These are phyloP conservation scores for Volvariella volvacea DNA, from an alignment of 1,284 basidiomycete species.

Conservation along the genomic window DNA sequence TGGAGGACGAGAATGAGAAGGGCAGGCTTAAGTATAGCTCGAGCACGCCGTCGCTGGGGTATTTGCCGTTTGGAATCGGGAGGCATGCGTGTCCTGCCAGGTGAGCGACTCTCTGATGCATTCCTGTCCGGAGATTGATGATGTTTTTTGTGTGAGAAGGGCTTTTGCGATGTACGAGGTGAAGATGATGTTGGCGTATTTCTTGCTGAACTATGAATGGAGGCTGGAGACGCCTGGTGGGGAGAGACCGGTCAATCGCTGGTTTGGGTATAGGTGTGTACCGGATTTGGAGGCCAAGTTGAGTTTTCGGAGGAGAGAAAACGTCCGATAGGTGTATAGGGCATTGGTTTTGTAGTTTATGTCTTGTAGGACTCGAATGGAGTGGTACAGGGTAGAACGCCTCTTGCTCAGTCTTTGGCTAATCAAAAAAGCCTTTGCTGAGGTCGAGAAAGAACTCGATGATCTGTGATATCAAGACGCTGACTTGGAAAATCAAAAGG, in stretches of 20 bases:
- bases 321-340: too few species aligned
- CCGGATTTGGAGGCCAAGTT: slow-evolving; percentile 11
- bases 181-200: slow-evolving; percentile 5
- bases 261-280: slow-evolving; percentile 6
- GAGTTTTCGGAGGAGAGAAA: slow-evolving; percentile 7
- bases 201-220: slow-evolving; percentile 6
- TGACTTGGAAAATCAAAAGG: too few species aligned
- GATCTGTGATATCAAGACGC: too few species aligned
- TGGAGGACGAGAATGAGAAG: too few species aligned
- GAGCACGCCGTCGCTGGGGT: slow-evolving; percentile 10
- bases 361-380: too few species aligned
- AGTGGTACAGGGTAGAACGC: too few species aligned
- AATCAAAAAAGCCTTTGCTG: too few species aligned
- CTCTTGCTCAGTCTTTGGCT: too few species aligned
- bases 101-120: neutral
- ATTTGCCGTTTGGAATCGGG: slow-evolving; percentile 13
- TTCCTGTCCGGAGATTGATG: neutral
- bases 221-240: slow-evolving; percentile 1
- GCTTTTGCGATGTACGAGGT: slow-evolving; percentile 2
- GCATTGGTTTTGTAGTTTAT: too few species aligned
- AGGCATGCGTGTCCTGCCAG: slow-evolving; percentile 4
- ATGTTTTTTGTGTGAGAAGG: neutral
- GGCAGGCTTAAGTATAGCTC: neutral
- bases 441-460: too few species aligned
- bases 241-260: slow-evolving; percentile 1